Base-by-base conservation (phyloP, 164 flowering plant species). In the Piper betle region DNA sequence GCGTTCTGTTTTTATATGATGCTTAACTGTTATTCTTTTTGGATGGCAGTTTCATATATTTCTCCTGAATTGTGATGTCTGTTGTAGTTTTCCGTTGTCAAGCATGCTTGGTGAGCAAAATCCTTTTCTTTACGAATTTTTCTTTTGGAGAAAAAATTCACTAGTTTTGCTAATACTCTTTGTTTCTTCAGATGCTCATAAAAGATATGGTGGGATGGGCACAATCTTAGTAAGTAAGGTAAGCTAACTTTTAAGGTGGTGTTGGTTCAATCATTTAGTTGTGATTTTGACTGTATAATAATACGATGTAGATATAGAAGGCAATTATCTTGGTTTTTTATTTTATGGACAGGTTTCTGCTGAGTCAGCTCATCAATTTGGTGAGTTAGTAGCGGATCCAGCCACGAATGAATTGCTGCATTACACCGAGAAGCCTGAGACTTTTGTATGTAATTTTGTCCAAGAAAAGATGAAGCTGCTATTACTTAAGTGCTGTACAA, bases 341-440 rank as follows among this genome's bases (percentile, higher is more conserved):
- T 54, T 43, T 39, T 39, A 17, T 55, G 17, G 60, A 39, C 71
- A 93, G 98, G 98, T 93, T 65, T 90, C 94, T 69, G 84, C 96
- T n/a, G 98, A 93, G 70, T 81, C 92, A 48, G 98, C 98, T 46
- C 78, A 68, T 68, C 83, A 89, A 74, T 93, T 93, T 77, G 98
- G 98, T 15, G 98, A 89, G 71, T 75, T 90, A 74, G 91, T 92
- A 20, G 94, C 97, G 43, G 98, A 92, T 82, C 88, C 94, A 53
- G 65, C 48, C 62, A 86, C 98, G 66, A 82, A 87, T 66, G 98
- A 93, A 66, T 68, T 93, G 65, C 69, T 92, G 84, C 98, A 92
- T 72, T 92, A 92, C 71, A 82, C 98, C 0, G 97, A 89, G 72
- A 92, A 90, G 76, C 98, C 98, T 48, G 98, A 92, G 77, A 89